phyloP scores from a whole-genome alignment of 345 rosid species.

The Abelmoschus esculentus region DNA sequence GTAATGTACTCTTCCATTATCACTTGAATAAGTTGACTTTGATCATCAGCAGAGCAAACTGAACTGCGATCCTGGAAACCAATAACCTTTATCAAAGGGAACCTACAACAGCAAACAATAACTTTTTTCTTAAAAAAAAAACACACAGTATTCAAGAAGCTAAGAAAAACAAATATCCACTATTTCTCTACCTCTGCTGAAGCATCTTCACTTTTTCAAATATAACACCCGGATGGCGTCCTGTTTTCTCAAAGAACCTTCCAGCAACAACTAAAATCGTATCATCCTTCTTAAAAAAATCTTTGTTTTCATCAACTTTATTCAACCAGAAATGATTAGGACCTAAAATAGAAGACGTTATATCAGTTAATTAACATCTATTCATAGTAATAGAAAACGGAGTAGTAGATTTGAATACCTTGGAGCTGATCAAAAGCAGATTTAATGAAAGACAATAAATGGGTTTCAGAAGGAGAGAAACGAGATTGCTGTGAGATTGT shows the following conservation, averaged over 20 bases:
- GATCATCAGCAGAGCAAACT: slow-evolving; percentile 35
- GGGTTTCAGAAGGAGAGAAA: slow-evolving; percentile 27
- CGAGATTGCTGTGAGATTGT: slow-evolving; percentile 34
- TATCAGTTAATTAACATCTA: neutral
- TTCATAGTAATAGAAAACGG: neutral
- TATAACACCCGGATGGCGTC: slow-evolving; percentile 21
- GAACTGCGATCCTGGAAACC: slow-evolving; percentile 47
- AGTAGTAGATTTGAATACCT: slow-evolving; percentile 33
- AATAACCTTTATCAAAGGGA: slow-evolving; percentile 49
- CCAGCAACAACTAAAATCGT: slow-evolving; percentile 51
- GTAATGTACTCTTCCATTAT: slow-evolving; percentile 59
- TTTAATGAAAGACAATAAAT: slow-evolving; percentile 36
- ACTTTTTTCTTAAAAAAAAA: slow-evolving; percentile 1
- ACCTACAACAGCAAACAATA: slow-evolving; percentile 38
- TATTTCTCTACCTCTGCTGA: slow-evolving; percentile 55
- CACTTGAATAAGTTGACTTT: slow-evolving; percentile 37
- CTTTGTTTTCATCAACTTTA: slow-evolving; percentile 28
- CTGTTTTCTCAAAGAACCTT: slow-evolving; percentile 26
- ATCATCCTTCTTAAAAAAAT: slow-evolving; percentile 35
- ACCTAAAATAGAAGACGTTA: slow-evolving; percentile 31
- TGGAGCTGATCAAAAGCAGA: slow-evolving; percentile 39
- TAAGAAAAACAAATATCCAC: neutral
- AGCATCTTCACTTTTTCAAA: slow-evolving; percentile 62
- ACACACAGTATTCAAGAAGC: neutral
- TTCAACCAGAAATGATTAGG: slow-evolving; percentile 74